These are phyloP conservation scores for Ceriops zippeliana DNA, from an alignment of 345 rosid species.

Conservation along the genomic window DNA sequence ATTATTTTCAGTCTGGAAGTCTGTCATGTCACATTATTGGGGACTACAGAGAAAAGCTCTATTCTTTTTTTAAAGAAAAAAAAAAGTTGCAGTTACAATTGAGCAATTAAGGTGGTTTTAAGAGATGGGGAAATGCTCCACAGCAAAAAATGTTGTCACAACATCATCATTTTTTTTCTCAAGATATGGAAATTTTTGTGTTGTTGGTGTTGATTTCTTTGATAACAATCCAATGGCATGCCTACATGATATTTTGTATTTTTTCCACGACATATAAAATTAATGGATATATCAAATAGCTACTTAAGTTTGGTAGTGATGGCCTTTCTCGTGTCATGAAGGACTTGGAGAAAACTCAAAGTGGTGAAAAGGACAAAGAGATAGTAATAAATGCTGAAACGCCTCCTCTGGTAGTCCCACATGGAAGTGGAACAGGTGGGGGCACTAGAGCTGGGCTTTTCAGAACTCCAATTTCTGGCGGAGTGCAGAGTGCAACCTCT, in stretches of 20 bases:
- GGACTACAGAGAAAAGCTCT: too few species aligned
- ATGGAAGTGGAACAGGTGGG: slow-evolving; percentile 50
- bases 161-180: not conserved
- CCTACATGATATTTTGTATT: slow-evolving; percentile 19
- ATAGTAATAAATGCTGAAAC: slow-evolving; percentile 44
- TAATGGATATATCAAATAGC: slow-evolving; percentile 27
- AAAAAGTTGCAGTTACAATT: too few species aligned
- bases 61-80: too few species aligned
- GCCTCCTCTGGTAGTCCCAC: slow-evolving; percentile 41
- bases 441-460: slow-evolving; percentile 89
- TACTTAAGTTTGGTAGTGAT: slow-evolving; percentile 33
- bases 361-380: slow-evolving; percentile 35
- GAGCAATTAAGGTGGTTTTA: not conserved
- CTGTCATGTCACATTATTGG: too few species aligned
- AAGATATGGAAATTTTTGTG: not conserved
- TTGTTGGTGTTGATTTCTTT: not conserved
- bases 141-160: too few species aligned
- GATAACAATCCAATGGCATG: not conserved
- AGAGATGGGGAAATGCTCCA: not conserved
- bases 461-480: slow-evolving; percentile 97
- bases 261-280: slow-evolving; percentile 14
- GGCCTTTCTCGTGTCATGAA: slow-evolving; percentile 45
- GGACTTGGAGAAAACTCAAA: slow-evolving; percentile 35
- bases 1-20: too few species aligned
- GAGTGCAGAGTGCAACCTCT: slow-evolving; percentile 96